Percentiles rank a stretch among this genome's conserved stretches.
These are phyloP conservation scores for Fusarium setosum DNA, from an alignment of 2,329 filamentous ascomycete genomes.

Conservation along the genomic window DNA sequence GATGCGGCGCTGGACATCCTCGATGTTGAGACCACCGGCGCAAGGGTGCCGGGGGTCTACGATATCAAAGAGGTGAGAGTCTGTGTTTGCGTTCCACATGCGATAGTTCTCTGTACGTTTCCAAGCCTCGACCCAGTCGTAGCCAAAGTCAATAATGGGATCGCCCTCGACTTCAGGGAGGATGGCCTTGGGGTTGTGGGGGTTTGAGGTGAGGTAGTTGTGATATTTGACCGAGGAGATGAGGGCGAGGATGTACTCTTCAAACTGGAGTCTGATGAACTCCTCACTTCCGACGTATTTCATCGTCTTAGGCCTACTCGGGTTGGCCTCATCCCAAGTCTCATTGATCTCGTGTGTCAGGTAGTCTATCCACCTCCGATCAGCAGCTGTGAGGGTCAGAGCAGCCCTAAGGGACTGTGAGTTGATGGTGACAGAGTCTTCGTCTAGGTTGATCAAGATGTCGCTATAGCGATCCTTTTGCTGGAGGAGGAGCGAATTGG, in stretches of 20 bases:
- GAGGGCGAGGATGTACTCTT: conserved; percentile 92
- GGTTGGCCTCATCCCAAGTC: conserved; percentile 95
- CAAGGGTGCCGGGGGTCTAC: conserved; percentile 94
- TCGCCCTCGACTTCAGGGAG: conserved; percentile 82
- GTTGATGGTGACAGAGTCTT: conserved; percentile 85
- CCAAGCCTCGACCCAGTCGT: conserved; percentile 91
- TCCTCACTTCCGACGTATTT: conserved; percentile 97
- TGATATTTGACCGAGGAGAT: conserved; percentile 92
- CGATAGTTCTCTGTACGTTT: conserved; percentile 88
- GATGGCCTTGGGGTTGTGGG: conserved; percentile 75
- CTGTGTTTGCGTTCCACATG: conserved; percentile 84
- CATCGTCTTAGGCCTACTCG: conserved; percentile 89
- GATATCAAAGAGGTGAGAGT: conserved; percentile 92
- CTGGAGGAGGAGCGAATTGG: conserved; percentile 91
- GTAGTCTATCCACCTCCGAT: conserved; percentile 96
- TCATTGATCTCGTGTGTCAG: conserved; percentile 93
- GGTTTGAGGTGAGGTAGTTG: conserved; percentile 73
- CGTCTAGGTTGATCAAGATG: conserved; percentile 95
- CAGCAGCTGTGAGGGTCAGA: conserved; percentile 82
- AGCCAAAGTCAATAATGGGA: conserved; percentile 84
- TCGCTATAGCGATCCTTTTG: conserved; percentile 97
- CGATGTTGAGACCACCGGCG: conserved; percentile 90
- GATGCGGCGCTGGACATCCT: conserved; percentile 91
- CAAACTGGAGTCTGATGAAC: conserved; percentile 96
- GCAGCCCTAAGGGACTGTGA: conserved; percentile 82